Evolutionary conservation across 2,329 filamentous ascomycete genomes (phyloP), one percentile per base, ranked within the genome.

Genomic region (Paramyrothecium roridum): DNA sequence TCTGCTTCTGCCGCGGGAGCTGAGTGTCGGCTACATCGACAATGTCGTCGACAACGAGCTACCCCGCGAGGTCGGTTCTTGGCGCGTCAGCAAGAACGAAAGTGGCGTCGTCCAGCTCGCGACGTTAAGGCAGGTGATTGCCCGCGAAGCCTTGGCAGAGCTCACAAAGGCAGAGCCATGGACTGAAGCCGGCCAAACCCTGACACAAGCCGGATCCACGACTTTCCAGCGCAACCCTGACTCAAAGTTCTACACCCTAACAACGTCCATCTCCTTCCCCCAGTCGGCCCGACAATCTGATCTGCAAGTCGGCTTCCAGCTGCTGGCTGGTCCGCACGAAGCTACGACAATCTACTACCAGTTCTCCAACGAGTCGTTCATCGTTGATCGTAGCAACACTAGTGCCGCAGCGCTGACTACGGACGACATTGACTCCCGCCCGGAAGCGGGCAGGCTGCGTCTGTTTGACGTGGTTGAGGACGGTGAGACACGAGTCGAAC

Each of bases 311-410:
- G 75, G 75, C 16, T 72, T 77, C 56, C 67, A 71, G 50, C 74
- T 77, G 46, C 60, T 77, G 3, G 67, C 70, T 2, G 75, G 73
- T 6, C 61, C 71, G 3, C 59, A 70, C 22, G 75, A 77, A 59
- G 68, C 66, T 12, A 77, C 75, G 4, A 69, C 65, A 12, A 70
- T 77, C 43, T 76, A 75, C 61, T 77, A 77, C 59, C 73, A 77
- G 50, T 75, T 77, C 60, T 72, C 70, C 3, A 76, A 76, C 59
- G 75, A 77, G 59, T 71, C 69, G 20, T 56, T 77, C 46, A 64
- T 75, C 34, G 63, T 77, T 20, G 74, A 77, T 52, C 71, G 74
- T 4, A 69, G 65, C 33, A 73, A 73, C 40, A 69, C 73, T 3
- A 76, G 73, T 47, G 75, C 75, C 11, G 73, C 70, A 2, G 71